These are phyloP conservation scores for Phytophthora foliorum DNA, from an alignment of 352 stramenopile genomes.

Conservation along the genomic window DNA sequence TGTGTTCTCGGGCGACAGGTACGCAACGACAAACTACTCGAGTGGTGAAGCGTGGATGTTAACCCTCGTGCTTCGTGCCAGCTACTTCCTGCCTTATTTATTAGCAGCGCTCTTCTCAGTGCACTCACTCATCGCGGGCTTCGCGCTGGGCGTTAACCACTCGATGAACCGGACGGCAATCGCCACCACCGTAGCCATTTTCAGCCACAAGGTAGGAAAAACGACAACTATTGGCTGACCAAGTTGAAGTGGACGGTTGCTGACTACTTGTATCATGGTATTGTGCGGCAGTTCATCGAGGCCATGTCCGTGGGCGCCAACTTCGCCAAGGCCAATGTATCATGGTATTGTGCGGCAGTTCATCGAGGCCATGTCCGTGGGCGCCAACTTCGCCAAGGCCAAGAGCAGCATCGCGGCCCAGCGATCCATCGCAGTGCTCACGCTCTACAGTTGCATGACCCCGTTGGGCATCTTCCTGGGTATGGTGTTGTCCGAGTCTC, in stretches of 20 bases:
- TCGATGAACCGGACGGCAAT: constrained; percentile 61
- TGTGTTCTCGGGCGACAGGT: constrained; percentile 67
- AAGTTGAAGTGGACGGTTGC: neutral
- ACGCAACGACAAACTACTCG: neutral
- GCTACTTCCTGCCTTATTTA: constrained; percentile 64
- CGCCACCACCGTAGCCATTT: constrained; percentile 69
- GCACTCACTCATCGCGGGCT: constrained; percentile 73
- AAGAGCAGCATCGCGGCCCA: constrained; percentile 58
- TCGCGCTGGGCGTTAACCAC: constrained; percentile 67
- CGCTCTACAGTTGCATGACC: constrained; percentile 78
- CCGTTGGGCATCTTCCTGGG: constrained; percentile 67
- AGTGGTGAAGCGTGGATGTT: neutral
- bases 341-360: constrained; percentile 35
- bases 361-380: constrained; percentile 73
- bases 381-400: constrained; percentile 69
- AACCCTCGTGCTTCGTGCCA: constrained; percentile 26
- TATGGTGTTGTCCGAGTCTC: constrained; percentile 58
- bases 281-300: constrained; percentile 56
- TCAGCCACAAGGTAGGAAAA: constrained; percentile 67
- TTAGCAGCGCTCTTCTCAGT: constrained; percentile 73
- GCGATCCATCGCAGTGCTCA: constrained; percentile 59
- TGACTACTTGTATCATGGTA: neutral
- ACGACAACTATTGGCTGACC: neutral
- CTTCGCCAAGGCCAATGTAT: constrained; percentile 72
- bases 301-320: constrained; percentile 72